Percentiles rank a stretch among this genome's conserved stretches.
phyloP scores from a whole-genome alignment of 106 monocot species.

The Dendrobium catenatum region DNA sequence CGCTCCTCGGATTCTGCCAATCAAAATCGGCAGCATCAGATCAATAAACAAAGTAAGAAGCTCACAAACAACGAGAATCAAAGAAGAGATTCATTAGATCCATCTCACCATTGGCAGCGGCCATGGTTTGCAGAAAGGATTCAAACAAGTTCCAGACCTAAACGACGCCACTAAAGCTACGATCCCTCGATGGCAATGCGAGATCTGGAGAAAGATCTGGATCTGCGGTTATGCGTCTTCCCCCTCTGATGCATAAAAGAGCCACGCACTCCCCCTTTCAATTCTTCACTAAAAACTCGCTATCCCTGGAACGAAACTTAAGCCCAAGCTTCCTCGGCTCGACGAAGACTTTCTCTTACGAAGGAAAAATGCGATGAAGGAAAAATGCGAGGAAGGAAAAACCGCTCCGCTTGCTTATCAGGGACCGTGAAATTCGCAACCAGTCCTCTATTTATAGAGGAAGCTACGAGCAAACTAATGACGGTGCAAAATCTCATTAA shows the following conservation, averaged over 20 bases:
- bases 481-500: too few species aligned
- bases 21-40: neutral
- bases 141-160: neutral
- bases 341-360: too few species aligned
- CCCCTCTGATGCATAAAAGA: slow-evolving; percentile 73
- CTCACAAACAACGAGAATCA: neutral
- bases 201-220: slow-evolving; percentile 79
- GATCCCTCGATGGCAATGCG: slow-evolving; percentile 81
- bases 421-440: too few species aligned
- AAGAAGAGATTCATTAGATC: neutral
- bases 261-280: neutral
- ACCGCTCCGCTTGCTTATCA: too few species aligned
- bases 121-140: slow-evolving; percentile 12
- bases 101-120: slow-evolving; percentile 26
- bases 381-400: too few species aligned
- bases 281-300: neutral
- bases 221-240: slow-evolving; percentile 44
- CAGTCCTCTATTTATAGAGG: too few species aligned
- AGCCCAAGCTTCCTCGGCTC: neutral
- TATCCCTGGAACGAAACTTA: neutral
- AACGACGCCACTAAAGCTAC: slow-evolving; percentile 12
- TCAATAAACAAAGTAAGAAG: slow-evolving; percentile 3
- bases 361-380: too few species aligned
- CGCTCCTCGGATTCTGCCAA: slow-evolving; percentile 44
- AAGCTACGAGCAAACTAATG: too few species aligned